These are phyloP conservation scores for Komagataella kurtzmanii DNA, from an alignment of 805 yeast species.

Conservation along the genomic window DNA sequence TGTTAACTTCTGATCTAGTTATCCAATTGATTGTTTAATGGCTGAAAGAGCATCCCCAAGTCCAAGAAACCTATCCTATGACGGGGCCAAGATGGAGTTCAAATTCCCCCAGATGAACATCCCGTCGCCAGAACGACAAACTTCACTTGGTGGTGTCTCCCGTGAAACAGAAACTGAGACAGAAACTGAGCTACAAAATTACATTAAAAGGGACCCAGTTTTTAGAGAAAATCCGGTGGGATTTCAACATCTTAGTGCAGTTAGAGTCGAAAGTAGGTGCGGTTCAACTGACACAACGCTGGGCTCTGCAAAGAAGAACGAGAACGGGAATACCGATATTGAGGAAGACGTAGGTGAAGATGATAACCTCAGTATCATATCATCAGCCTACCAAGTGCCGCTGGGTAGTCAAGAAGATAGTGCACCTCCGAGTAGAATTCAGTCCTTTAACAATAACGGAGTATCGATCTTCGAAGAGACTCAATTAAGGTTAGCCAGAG, in stretches of 20 bases:
- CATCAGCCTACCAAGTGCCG: conserved; percentile 1
- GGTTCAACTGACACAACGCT: conserved; percentile 5
- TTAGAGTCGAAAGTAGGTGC: conserved; percentile 5
- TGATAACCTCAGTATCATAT: not conserved
- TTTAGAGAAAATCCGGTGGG: conserved; percentile 6
- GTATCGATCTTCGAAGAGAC: not conserved
- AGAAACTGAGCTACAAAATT: not conserved
- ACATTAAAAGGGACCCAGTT: conserved; percentile 3
- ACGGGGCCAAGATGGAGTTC: conserved; percentile 7
- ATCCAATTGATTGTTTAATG: not conserved
- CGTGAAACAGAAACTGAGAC: not conserved
- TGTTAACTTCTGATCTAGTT: not conserved
- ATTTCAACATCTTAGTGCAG: conserved; percentile 1
- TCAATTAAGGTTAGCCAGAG: not conserved
- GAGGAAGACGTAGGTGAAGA: not conserved
- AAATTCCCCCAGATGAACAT: conserved; percentile 1
- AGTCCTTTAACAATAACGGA: not conserved
- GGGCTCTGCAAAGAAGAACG: not conserved
- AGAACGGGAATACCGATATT: not conserved
- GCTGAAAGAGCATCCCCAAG: conserved; percentile 5
- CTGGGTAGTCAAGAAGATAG: not conserved
- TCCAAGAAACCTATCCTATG: conserved; percentile 1
- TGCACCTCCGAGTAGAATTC: not conserved
- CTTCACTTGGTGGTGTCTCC: not conserved
- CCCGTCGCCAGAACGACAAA: not conserved